Conservation (phyloP, 148 eudicot species). For the Rhododendron simsii region DNA sequence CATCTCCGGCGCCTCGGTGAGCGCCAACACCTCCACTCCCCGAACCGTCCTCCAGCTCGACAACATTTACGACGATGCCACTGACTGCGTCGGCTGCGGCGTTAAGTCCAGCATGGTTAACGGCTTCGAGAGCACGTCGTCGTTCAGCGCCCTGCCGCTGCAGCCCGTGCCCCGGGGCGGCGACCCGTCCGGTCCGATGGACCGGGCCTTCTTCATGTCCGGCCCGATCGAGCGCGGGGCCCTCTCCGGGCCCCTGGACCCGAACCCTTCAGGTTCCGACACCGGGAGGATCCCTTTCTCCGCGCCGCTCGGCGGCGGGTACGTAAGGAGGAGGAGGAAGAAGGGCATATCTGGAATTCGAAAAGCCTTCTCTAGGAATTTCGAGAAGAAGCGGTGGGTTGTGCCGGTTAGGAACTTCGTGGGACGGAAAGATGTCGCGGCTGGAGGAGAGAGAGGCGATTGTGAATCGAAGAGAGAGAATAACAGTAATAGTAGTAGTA, state of each 20-base stretch:
- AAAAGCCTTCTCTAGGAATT: slow-evolving; percentile 58
- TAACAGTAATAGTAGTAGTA: slow-evolving; percentile 25
- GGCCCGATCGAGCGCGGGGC: slow-evolving; percentile 98
- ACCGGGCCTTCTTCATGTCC: slow-evolving; percentile 66
- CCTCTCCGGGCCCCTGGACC: slow-evolving; percentile 79
- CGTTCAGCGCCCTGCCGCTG: slow-evolving; percentile 68
- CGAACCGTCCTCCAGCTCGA: slow-evolving; percentile 51
- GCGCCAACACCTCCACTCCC: slow-evolving; percentile 84
- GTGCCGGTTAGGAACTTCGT: slow-evolving; percentile 69
- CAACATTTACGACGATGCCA: slow-evolving; percentile 37
- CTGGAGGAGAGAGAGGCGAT: slow-evolving; percentile 10
- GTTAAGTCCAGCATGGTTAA: slow-evolving; percentile 43
- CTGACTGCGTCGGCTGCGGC: slow-evolving; percentile 25
- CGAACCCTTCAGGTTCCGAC: slow-evolving; percentile 4
- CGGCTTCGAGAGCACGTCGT: slow-evolving; percentile 87
- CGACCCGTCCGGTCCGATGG: slow-evolving; percentile 48
- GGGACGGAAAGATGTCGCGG: slow-evolving; percentile 32
- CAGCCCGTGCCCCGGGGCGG: slow-evolving; percentile 65
- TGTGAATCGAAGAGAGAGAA: slow-evolving; percentile 28
- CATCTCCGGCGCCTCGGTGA: slow-evolving; percentile 89
- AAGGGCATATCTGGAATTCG: slow-evolving; percentile 58
- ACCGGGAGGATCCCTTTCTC: slow-evolving; percentile 62
- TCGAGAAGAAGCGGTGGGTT: slow-evolving; percentile 86
- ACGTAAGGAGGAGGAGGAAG: slow-evolving; percentile 59
- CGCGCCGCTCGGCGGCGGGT: slow-evolving; percentile 64